Percentiles rank a stretch among this genome's conserved stretches.
These are phyloP conservation scores for Silybum marianum DNA, from an alignment of 129 eudicot genomes.

Conservation along the genomic window DNA sequence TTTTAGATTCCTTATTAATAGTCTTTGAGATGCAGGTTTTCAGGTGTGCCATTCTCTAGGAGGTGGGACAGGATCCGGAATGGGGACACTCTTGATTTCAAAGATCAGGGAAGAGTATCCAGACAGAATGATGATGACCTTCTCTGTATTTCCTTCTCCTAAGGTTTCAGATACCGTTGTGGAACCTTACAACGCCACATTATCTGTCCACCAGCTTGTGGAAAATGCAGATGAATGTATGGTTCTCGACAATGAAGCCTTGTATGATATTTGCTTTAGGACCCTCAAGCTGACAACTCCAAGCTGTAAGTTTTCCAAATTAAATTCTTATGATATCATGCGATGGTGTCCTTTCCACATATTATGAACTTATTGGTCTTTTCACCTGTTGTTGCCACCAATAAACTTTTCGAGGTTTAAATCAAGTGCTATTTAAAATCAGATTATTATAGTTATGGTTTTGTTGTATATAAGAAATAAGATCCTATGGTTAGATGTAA, in stretches of 20 bases:
- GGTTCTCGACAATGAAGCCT: conserved; percentile 52
- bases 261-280: conserved; percentile 51
- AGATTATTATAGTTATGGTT: not conserved
- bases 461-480: not conserved
- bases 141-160: not conserved
- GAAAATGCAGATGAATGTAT: conserved; percentile 65
- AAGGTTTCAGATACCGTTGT: conserved; percentile 36
- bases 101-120: not conserved
- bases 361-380: not conserved
- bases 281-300: conserved; percentile 51
- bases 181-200: conserved; percentile 51
- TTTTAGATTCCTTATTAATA: not conserved
- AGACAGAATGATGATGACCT: conserved; percentile 1
- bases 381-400: not conserved
- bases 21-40: conserved; percentile 40
- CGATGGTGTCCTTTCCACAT: not conserved
- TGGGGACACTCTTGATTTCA: not conserved
- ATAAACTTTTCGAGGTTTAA: not conserved
- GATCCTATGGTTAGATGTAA: not conserved
- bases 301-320: conserved; percentile 44
- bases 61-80: conserved; percentile 45
- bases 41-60: conserved; percentile 60
- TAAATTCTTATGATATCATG: not conserved
- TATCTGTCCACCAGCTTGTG: conserved; percentile 60
- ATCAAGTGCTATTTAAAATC: not conserved